phyloP scores from a whole-genome alignment of 495 filamentous ascomycete species.

The Xylaria flabelliformis region DNA sequence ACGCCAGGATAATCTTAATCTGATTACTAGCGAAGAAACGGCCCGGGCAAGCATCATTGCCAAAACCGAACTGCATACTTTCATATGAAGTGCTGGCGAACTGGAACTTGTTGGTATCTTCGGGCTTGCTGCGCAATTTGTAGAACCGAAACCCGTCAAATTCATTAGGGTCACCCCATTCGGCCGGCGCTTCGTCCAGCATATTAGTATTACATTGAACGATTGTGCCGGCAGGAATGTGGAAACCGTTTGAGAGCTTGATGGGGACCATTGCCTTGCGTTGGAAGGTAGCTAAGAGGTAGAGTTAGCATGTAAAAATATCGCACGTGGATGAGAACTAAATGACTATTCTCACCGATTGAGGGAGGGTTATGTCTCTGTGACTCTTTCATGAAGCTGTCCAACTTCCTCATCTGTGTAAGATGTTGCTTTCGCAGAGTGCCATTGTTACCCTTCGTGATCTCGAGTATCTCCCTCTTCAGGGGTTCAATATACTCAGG shows the following conservation, averaged over 20 bases:
- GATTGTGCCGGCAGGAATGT: slow-evolving; percentile 43
- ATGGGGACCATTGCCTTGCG: slow-evolving; percentile 41
- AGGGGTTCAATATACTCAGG: slow-evolving; percentile 55
- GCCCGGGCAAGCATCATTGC: slow-evolving; percentile 55
- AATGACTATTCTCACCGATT: slow-evolving; percentile 41
- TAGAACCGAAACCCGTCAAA: slow-evolving; percentile 63
- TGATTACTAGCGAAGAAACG: slow-evolving; percentile 54
- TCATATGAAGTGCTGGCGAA: slow-evolving; percentile 53
- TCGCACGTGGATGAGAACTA: neutral
- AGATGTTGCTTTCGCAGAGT: slow-evolving; percentile 45
- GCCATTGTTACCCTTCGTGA: slow-evolving; percentile 43
- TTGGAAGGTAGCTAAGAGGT: slow-evolving; percentile 42
- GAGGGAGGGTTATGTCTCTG: slow-evolving; percentile 47
- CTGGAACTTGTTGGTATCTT: slow-evolving; percentile 46
- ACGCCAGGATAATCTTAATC: slow-evolving; percentile 53
- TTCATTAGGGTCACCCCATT: slow-evolving; percentile 45
- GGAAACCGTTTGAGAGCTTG: slow-evolving; percentile 46
- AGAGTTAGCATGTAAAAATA: slow-evolving; percentile 25
- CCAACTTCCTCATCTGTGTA: slow-evolving; percentile 53
- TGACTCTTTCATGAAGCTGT: slow-evolving; percentile 61
- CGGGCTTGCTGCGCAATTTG: slow-evolving; percentile 47
- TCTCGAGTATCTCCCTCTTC: slow-evolving; percentile 54
- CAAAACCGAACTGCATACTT: slow-evolving; percentile 55
- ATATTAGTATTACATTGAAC: slow-evolving; percentile 41
- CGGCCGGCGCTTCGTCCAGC: slow-evolving; percentile 33